These are phyloP conservation scores for Oenanthe javanica DNA, from an alignment of 140 eudicot species.

Conservation along the genomic window DNA sequence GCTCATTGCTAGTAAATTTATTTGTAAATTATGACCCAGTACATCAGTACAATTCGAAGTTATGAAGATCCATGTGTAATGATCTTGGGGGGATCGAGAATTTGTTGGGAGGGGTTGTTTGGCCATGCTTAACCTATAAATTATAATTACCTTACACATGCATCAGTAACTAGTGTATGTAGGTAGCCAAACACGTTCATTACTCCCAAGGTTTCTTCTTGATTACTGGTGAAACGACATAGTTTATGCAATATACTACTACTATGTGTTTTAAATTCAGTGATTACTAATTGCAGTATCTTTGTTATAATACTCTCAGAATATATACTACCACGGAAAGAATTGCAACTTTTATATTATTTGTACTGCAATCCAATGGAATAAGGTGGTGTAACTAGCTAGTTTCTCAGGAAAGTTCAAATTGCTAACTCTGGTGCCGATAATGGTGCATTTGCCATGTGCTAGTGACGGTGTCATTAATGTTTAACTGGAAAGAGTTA, in stretches of 20 bases:
- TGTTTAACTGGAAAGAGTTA: background rate
- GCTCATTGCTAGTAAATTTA: background rate
- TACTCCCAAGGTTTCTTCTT: constrained; percentile 5
- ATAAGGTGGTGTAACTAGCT: background rate
- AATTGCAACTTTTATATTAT: background rate
- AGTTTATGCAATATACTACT: background rate
- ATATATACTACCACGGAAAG: constrained; percentile 1
- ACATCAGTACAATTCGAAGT: background rate
- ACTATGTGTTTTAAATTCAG: background rate
- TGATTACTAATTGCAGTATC: background rate
- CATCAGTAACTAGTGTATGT: background rate
- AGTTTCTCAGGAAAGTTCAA: background rate
- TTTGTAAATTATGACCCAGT: too few species aligned
- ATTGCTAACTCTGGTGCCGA: background rate
- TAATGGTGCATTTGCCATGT: constrained; percentile 3
- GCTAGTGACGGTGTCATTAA: background rate
- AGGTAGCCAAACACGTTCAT: background rate
- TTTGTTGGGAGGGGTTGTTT: constrained; percentile 2
- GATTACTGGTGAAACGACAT: background rate
- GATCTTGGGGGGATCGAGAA: constrained; percentile 3
- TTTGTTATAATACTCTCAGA: background rate
- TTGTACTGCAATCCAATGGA: background rate
- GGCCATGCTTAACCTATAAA: background rate
- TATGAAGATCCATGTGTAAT: background rate
- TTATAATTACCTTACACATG: background rate